Base-by-base conservation (phyloP, 176 grass and related monocot species). In the Zoysia japonica region DNA sequence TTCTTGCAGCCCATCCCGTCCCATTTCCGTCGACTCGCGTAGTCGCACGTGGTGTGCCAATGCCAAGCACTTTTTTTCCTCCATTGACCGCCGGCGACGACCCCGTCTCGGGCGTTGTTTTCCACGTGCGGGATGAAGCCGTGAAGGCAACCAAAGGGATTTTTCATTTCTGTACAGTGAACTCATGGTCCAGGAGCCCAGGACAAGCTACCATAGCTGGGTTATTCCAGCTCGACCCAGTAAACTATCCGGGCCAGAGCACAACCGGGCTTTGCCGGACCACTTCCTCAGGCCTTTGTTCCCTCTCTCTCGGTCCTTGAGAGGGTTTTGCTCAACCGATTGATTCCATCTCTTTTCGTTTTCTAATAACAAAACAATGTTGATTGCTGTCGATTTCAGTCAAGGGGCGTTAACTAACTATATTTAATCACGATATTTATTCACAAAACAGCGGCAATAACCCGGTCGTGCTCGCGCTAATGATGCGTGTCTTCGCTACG, bases 401-500 rank as follows among this genome's bases (percentile, higher is more conserved):
- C 57, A 64, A 82, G 44, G 12, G 39, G 39, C 36, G 3, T 51
- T 51, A 81, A 43, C 40, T 51, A 81, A 72, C 28, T 28, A 28
- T 28, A 28, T 28, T 19, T 7, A 11, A 35, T 55, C 17, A 11
- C 10, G 5, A 72, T 35, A 74, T 54, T 74, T n/a, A 45, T 45
- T 45, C 6, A 4, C 5, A 47, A 67, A 50, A 67, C 35, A 67
- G 48, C 61, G 56, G 48, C 61, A 67, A 65, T 61, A 83, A 17
- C 61, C 3, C 49, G 63, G 65, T 54, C n/a, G 39, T 37, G 61
- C 80, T 35, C 5, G 39, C 62, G 40, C 61, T 75, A 75, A 75
- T 83, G 71, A 83, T 67, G 71, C 49, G 2, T 75, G 71, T 40
- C 71, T 47, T 57, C 81, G 47, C 71, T 39, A 47, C 20, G 14